A percentile compares a stretch with the other conserved stretches of the same genome.
Evolutionary conservation across 179 eudicot species (phyloP).

Genomic region (Amaranthus tricolor): DNA sequence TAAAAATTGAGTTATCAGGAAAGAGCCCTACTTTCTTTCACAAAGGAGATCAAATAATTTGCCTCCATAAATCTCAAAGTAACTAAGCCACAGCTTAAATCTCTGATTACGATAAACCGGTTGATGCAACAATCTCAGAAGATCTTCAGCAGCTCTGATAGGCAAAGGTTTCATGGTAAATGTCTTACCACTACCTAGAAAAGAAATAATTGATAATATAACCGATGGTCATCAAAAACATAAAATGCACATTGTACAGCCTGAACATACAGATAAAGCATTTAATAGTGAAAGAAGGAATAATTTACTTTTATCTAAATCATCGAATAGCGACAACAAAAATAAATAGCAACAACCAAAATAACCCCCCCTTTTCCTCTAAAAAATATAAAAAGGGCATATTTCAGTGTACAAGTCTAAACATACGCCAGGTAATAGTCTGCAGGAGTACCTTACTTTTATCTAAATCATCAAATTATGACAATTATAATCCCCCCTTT

Average conservation of each 20-base stretch:
- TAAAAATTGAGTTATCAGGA: not conserved
- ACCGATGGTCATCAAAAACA: constrained; percentile 9
- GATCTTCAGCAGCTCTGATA: constrained; percentile 90
- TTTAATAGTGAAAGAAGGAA: not conserved
- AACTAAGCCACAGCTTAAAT: constrained; percentile 98
- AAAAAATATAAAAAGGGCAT: too few relatives aligned
- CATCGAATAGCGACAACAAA: not conserved
- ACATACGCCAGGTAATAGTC: too few relatives aligned
- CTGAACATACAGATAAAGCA: not conserved
- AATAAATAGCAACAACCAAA: too few relatives aligned
- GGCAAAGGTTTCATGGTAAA: constrained; percentile 98
- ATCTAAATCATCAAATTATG: not conserved
- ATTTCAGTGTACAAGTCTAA: too few relatives aligned
- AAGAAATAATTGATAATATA: constrained; percentile 23
- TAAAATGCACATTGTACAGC: constrained; percentile 11
- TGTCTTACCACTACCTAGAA: constrained; percentile 98
- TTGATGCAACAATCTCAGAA: constrained; percentile 77
- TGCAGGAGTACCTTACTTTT: not conserved
- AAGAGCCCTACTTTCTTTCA: constrained; percentile 72
- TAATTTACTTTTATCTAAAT: not conserved
- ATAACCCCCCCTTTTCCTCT: too few relatives aligned
- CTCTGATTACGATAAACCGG: constrained; percentile 81
- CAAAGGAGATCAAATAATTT: constrained; percentile 88
- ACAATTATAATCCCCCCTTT: not conserved
- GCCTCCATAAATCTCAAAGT: constrained; percentile 97